Evolutionary conservation across 2,329 filamentous ascomycete species (phyloP).

Genomic region (Aspergillus alliaceus): DNA sequence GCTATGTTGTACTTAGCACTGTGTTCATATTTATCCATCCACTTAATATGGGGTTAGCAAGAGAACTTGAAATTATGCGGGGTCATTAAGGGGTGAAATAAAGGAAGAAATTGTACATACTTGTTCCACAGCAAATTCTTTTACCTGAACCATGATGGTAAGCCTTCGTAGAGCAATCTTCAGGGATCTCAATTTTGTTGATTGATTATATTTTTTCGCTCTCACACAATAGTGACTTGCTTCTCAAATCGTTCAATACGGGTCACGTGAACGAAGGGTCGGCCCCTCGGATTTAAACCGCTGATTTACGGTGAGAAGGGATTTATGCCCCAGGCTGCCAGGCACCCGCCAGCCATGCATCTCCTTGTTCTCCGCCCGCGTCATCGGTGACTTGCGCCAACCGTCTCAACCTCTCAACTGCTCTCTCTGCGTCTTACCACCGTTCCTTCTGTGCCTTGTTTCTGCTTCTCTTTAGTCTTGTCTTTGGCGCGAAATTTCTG

Average conservation of each 20-base stretch:
- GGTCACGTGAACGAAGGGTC: background rate
- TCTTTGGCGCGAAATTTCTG: background rate
- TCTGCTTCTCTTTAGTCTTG: background rate
- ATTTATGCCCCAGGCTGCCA: conserved; percentile 23
- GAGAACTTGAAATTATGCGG: conserved; percentile 42
- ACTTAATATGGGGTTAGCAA: conserved; percentile 46
- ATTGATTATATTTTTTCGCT: background rate
- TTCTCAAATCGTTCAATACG: too few relatives aligned
- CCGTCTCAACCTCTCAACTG: conserved; percentile 21
- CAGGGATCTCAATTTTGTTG: background rate
- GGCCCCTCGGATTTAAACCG: background rate
- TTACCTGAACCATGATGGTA: conserved; percentile 41
- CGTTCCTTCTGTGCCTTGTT: background rate
- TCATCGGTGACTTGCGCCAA: conserved; percentile 23
- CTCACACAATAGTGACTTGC: background rate
- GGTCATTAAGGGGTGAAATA: conserved; percentile 32
- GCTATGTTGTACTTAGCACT: conserved; percentile 66
- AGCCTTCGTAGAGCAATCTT: background rate
- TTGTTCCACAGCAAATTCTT: conserved; percentile 62
- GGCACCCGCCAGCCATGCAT: conserved; percentile 2
- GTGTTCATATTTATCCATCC: conserved; percentile 58
- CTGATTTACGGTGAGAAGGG: too few relatives aligned
- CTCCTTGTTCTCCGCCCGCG: conserved; percentile 30
- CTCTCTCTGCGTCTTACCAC: conserved; percentile 6
- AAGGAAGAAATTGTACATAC: conserved; percentile 42